Evolutionary conservation across 768 basidiomycete species (phyloP), one percentile per base, ranked within the genome.

Genomic region (Hygrocybe coccinea): DNA sequence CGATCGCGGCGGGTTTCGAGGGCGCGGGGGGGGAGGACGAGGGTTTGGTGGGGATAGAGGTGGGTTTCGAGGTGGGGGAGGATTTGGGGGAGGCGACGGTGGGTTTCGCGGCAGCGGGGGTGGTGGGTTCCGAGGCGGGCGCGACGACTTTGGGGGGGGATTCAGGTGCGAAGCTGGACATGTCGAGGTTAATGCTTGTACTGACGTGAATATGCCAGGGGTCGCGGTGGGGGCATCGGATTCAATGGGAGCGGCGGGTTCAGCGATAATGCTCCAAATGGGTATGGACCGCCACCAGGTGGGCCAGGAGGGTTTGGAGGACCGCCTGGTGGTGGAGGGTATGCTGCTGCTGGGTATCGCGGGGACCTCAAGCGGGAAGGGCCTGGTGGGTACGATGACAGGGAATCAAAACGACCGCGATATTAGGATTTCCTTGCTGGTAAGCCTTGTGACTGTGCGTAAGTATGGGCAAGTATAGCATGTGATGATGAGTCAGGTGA

Each of bases 371-470:
- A 90, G 72, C 83, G 89, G 60, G 85, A 86, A 66, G 83, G 80
- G 62, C 79, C 85, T 52, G 84, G 85, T 74, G 85, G 85, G 70
- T 88, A 79, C 70, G 89, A 91, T 66, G 89, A 91, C 70, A 81
- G 89, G 61, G 89, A 91, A 61, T 64, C 78, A 34, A 92, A 92
- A 73, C 86, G 90, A 66, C 84, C 86, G 65, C 82, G 90, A 66
- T 90, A 88, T 72, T 91, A 82, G 79, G 24, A 4, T 29, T 29
- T 29, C 8, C 9, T 14, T 11, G 17, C 2, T 9, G 50, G 15
- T n/a, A n/a, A n/a, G n/a, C n/a, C n/a, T n/a, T n/a, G n/a, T n/a
- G n/a, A n/a, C n/a, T n/a, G n/a, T n/a, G n/a, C n/a, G n/a, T n/a
- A n/a, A n/a, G n/a, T n/a, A n/a, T n/a, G n/a, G n/a, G n/a, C n/a